Percentiles rank a stretch among this genome's conserved stretches.
Evolutionary conservation across 2,329 filamentous ascomycete genomes (phyloP).

Genomic region (Acephala macrosclerotiorum): DNA sequence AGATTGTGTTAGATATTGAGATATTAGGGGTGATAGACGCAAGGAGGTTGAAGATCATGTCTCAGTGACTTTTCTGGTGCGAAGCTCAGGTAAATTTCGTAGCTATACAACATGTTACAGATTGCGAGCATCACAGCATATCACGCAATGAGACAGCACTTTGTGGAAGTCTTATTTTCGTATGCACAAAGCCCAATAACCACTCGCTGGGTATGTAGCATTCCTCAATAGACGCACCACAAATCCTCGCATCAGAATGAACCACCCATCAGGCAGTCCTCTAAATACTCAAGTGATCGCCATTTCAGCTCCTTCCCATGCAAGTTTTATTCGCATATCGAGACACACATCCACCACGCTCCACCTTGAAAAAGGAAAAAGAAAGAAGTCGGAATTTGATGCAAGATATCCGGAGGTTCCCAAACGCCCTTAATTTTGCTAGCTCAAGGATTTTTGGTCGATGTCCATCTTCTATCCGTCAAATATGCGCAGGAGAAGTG

Average conservation of each 20-base stretch:
- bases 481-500: constrained; percentile 54
- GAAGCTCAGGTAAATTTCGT: neutral
- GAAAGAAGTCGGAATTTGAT: constrained; percentile 61
- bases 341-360: constrained; percentile 34
- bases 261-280: constrained; percentile 41
- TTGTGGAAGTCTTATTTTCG: constrained; percentile 66
- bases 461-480: constrained; percentile 76
- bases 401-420: constrained; percentile 83
- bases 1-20: constrained; percentile 5
- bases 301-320: constrained; percentile 60
- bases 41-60: neutral
- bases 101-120: neutral
- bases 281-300: constrained; percentile 62
- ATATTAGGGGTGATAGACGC: neutral
- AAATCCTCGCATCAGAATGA: constrained; percentile 59
- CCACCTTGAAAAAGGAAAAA: constrained; percentile 35
- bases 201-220: constrained; percentile 58
- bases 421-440: constrained; percentile 70
- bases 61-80: neutral
- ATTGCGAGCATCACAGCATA: constrained; percentile 7
- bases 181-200: constrained; percentile 52
- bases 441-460: constrained; percentile 59
- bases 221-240: constrained; percentile 70
- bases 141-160: constrained; percentile 25
- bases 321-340: constrained; percentile 49